Evolutionary conservation across 345 rosid species (phyloP).

Genomic region (Diplotaxis tenuifolia): DNA sequence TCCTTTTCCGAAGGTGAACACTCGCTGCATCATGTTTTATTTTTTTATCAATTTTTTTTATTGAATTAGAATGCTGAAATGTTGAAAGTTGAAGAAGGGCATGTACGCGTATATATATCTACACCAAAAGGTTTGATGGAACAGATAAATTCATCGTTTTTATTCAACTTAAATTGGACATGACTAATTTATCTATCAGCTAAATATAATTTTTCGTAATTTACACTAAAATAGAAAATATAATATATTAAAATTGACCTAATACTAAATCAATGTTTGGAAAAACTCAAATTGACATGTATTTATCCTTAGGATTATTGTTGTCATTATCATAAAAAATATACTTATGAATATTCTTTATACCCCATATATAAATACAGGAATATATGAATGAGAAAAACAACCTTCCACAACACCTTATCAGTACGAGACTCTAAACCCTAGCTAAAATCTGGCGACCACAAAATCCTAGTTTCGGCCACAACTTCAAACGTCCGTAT

Average conservation of each 20-base stretch:
- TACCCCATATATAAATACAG: no score
- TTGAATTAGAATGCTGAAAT: constrained; percentile 19
- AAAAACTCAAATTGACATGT: no score
- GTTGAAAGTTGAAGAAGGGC: constrained; percentile 15
- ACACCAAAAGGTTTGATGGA: neutral
- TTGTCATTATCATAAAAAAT: no score
- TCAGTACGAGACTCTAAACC: no score
- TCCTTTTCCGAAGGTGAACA: constrained; percentile 84
- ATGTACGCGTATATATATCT: neutral
- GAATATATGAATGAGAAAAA: no score
- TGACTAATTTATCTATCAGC: neutral
- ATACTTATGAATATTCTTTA: no score
- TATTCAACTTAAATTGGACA: constrained; percentile 16
- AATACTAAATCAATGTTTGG: neutral
- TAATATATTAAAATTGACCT: neutral
- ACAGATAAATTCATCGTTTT: constrained; percentile 3
- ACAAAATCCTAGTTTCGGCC: no score
- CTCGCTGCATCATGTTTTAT: constrained; percentile 58
- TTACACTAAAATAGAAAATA: neutral
- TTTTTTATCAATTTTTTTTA: neutral
- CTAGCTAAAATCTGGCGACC: no score
- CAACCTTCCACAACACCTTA: no score
- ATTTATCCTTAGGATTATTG: no score
- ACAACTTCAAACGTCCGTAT: no score
- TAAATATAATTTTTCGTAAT: constrained; percentile 9